phyloP scores from a whole-genome alignment of 805 yeast species.

The Lachancea mirantina region DNA sequence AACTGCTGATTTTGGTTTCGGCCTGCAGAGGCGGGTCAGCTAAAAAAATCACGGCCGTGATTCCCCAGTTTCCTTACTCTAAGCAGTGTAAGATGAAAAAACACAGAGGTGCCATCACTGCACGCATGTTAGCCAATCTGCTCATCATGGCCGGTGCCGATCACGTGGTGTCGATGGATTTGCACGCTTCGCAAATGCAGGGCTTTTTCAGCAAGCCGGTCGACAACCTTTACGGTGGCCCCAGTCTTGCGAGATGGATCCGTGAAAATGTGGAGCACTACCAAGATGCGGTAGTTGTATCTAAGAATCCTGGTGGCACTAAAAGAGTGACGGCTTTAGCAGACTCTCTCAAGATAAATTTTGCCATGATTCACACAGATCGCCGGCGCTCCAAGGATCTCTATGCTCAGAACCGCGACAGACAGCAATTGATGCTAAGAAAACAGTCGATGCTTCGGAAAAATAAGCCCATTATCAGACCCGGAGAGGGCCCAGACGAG shows the following conservation, averaged over 20 bases:
- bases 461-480: conserved; percentile 36
- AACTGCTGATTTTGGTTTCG: conserved; percentile 79
- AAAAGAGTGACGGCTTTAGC: conserved; percentile 96
- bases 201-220: conserved; percentile 97
- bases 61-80: conserved; percentile 96
- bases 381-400: conserved; percentile 80
- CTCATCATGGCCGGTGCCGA: conserved; percentile 98
- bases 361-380: conserved; percentile 99
- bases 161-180: conserved; percentile 95
- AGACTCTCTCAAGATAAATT: conserved; percentile 90
- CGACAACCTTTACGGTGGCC: conserved; percentile 93
- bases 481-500: conserved; percentile 42
- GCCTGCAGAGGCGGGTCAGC: conserved; percentile 99
- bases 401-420: conserved; percentile 35
- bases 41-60: conserved; percentile 89
- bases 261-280: conserved; percentile 81
- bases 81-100: conserved; percentile 98
- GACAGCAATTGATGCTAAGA: conserved; percentile 33
- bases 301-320: conserved; percentile 99
- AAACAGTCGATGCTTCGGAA: conserved; percentile 44
- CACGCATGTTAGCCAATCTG: conserved; percentile 93
- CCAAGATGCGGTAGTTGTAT: conserved; percentile 86
- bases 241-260: conserved; percentile 94
- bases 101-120: conserved; percentile 98
- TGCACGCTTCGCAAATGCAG: conserved; percentile 97